Percentiles rank a stretch among this genome's conserved stretches.
Evolutionary conservation across 305 asterid genomes (phyloP).

Genomic region (Solanum aculeatissimum): DNA sequence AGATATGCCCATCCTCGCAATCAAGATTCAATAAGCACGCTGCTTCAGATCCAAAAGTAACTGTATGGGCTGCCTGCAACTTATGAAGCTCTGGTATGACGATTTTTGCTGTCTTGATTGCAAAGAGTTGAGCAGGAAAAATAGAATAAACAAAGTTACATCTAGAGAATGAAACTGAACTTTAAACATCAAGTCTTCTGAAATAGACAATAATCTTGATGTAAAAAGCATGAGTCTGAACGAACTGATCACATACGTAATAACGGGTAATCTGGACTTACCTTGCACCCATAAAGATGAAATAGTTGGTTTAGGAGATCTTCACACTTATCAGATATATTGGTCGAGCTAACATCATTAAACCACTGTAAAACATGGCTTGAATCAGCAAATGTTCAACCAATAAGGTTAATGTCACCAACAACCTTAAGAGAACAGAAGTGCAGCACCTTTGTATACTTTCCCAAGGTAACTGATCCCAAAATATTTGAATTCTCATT

Average conservation of each 20-base stretch:
- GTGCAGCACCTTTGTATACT: too few relatives aligned
- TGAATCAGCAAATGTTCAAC: too few relatives aligned
- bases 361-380: slow-evolving; percentile 71
- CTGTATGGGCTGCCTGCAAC: slow-evolving; percentile 79
- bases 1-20: slow-evolving; percentile 75
- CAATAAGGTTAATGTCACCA: too few relatives aligned
- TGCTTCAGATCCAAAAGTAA: slow-evolving; percentile 84
- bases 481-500: slow-evolving; percentile 26
- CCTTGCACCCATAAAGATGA: slow-evolving; percentile 71
- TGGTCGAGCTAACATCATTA: slow-evolving; percentile 73
- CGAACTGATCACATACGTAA: not conserved
- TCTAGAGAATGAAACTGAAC: not conserved
- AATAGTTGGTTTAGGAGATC: slow-evolving; percentile 53
- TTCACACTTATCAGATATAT: slow-evolving; percentile 69
- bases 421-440: too few relatives aligned
- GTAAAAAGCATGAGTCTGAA: not conserved
- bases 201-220: not conserved
- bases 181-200: not conserved
- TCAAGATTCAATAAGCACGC: slow-evolving; percentile 55
- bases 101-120: slow-evolving; percentile 64
- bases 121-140: not conserved
- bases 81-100: slow-evolving; percentile 83
- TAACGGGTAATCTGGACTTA: slow-evolving; percentile 18
- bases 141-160: not conserved
- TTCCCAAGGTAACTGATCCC: slow-evolving; percentile 64